Base-by-base conservation (phyloP, 495 filamentous ascomycete species). In the Penicillium herquei region DNA sequence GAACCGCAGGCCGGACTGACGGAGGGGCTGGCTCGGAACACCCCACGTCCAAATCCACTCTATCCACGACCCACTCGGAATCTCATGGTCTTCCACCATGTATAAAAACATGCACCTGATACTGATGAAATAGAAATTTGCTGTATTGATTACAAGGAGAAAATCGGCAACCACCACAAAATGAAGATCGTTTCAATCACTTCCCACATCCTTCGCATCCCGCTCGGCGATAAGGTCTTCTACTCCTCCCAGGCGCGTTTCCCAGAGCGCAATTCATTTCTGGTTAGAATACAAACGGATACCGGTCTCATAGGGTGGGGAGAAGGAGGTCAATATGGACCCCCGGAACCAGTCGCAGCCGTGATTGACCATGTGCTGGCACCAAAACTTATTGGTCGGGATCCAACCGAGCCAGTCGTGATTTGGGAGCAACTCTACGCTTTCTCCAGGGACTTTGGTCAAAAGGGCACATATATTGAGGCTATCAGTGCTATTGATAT, bases 401-500 rank as follows among this genome's bases (percentile, higher is more conserved):
- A 37, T 37, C 34, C 34, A 37, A 37, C 34, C 8, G 9, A 37
- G 34, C 34, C 34, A 10, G 34, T 37, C 12, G 34, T 37, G 8
- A 37, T 37, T 6, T 37, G 34, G 34, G 34, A 37, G 12, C 9
- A 37, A 37, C 8, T 37, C 34, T 37, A 37, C 12, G 2, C 34
- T 37, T 37, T 13, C 34, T 37, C 34, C 2, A 9, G 34, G 8
- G 34, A 37, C 34, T 37, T 37, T 37, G 34, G 34, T 7, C 34
- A 37, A 13, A 37, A 37, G 12, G 34, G 34, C 34, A 37, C 34
- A 2, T 37, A 37, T 13, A 7, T 37, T 7, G 34, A 37, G 34
- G 48, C 48, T n/a, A 54, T 45, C 0, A 54, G 32, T 47, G 52
- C 39, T 13, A 39, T 48, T 46, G 46, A 51, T 17, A 32, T 46